These are phyloP conservation scores for Mycosphaerella sp. DNA, from an alignment of 2,329 filamentous ascomycete genomes.

Conservation along the genomic window DNA sequence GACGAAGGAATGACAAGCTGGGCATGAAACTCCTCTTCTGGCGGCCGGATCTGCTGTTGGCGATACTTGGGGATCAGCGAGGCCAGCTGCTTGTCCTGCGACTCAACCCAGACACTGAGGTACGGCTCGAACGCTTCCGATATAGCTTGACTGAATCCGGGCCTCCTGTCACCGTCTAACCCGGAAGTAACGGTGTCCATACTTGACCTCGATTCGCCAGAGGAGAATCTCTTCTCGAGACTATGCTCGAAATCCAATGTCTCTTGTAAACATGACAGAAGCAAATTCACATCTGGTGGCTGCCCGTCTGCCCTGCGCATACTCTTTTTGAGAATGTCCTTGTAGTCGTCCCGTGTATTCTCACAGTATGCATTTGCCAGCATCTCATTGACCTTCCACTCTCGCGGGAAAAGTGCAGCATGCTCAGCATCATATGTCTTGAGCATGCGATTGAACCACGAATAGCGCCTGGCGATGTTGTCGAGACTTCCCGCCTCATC, in stretches of 20 bases:
- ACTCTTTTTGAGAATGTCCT: slow-evolving; percentile 79
- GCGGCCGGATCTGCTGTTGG: slow-evolving; percentile 67
- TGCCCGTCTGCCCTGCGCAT: slow-evolving; percentile 71
- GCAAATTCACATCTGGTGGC: slow-evolving; percentile 79
- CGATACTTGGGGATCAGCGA: slow-evolving; percentile 82
- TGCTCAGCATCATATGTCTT: slow-evolving; percentile 96
- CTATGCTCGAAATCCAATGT: slow-evolving; percentile 95
- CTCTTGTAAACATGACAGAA: slow-evolving; percentile 85
- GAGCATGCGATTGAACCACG: slow-evolving; percentile 93
- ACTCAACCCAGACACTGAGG: slow-evolving; percentile 93
- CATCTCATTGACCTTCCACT: slow-evolving; percentile 87
- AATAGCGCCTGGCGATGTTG: slow-evolving; percentile 90
- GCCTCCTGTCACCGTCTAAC: slow-evolving; percentile 57
- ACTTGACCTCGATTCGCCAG: slow-evolving; percentile 57
- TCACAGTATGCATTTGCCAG: slow-evolving; percentile 91
- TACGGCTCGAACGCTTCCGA: slow-evolving; percentile 98
- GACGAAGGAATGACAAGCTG: slow-evolving; percentile 88
- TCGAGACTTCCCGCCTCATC: slow-evolving; percentile 94
- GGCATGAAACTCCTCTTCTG: slow-evolving; percentile 85
- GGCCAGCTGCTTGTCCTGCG: slow-evolving; percentile 82
- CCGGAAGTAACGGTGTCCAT: slow-evolving; percentile 79
- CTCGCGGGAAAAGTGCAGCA: slow-evolving; percentile 72
- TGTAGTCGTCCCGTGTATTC: slow-evolving; percentile 91
- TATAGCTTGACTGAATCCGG: slow-evolving; percentile 81
- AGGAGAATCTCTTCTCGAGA: slow-evolving; percentile 75